phyloP scores from a whole-genome alignment of 2,329 filamentous ascomycete species.

The Fusarium chaquense region DNA sequence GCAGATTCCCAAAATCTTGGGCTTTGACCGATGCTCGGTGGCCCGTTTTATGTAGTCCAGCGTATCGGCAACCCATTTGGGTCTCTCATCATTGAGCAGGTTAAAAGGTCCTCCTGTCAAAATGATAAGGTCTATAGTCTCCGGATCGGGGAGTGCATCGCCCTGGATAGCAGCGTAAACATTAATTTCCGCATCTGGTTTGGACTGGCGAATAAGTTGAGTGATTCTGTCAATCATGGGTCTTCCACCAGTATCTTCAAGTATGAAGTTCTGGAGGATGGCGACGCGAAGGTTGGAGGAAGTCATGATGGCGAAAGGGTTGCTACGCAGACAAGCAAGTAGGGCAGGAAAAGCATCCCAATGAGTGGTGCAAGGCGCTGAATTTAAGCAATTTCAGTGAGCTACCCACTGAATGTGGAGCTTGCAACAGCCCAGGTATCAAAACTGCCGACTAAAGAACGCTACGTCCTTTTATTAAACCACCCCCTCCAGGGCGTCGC shows the following conservation, averaged over 20 bases:
- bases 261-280: background rate
- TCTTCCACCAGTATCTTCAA: background rate
- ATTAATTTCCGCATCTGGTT: background rate
- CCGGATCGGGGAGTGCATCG: background rate
- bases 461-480: background rate
- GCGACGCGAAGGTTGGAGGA: background rate
- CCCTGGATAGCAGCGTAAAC: background rate
- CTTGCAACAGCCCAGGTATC: accelerated
- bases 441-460: background rate
- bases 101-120: conserved; percentile 6
- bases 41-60: background rate
- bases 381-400: background rate
- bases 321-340: background rate
- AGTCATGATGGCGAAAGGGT: background rate
- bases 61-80: background rate
- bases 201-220: background rate
- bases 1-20: background rate
- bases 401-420: background rate
- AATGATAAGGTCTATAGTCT: background rate
- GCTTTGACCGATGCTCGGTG: background rate
- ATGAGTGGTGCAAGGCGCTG: too few species aligned
- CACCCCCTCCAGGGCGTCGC: background rate
- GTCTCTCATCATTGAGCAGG: background rate
- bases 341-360: background rate
- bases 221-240: background rate